A percentile compares a stretch with the other conserved stretches of the same genome.
These are phyloP conservation scores for Xanthoconium separans DNA, from an alignment of 1,284 basidiomycete species.

Conservation along the genomic window DNA sequence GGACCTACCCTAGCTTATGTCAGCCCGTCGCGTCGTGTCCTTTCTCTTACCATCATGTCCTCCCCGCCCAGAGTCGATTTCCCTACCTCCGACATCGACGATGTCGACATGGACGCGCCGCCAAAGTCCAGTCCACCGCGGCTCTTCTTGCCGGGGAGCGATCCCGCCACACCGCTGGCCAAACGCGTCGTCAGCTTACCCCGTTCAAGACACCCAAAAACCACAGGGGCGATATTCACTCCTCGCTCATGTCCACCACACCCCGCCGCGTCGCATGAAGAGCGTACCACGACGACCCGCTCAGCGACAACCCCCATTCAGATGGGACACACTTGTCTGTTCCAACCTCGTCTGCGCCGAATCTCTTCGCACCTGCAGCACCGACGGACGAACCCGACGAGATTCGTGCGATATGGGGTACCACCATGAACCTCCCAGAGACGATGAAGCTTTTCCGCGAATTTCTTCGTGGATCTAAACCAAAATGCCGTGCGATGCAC, in stretches of 20 bases:
- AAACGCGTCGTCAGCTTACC: constrained; percentile 41
- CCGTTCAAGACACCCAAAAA: constrained; percentile 26
- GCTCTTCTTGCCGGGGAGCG: constrained; percentile 32
- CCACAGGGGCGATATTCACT: constrained; percentile 29
- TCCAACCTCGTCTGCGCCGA: constrained; percentile 62
- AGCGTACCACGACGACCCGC: constrained; percentile 23
- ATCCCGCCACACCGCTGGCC: constrained; percentile 53
- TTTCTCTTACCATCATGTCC: constrained; percentile 58
- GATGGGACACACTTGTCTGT: constrained; percentile 57
- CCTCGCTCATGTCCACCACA: constrained; percentile 26
- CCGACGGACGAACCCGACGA: constrained; percentile 73
- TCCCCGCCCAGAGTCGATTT: constrained; percentile 68
- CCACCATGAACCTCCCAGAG: constrained; percentile 87
- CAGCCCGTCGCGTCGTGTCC: constrained; percentile 45
- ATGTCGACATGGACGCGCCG: constrained; percentile 54
- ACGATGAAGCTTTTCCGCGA: constrained; percentile 90
- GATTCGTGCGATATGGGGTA: constrained; percentile 95
- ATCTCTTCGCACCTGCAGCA: constrained; percentile 60
- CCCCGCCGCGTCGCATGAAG: constrained; percentile 21
- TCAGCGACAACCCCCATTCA: constrained; percentile 44
- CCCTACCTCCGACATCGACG: constrained; percentile 57
- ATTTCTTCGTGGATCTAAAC: constrained; percentile 91
- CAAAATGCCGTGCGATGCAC: constrained; percentile 83
- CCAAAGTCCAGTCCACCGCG: constrained; percentile 19
- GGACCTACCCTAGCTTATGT: constrained; percentile 31